phyloP scores from a whole-genome alignment of 495 filamentous ascomycete species.

The Penicillium macrosclerotiorum region DNA sequence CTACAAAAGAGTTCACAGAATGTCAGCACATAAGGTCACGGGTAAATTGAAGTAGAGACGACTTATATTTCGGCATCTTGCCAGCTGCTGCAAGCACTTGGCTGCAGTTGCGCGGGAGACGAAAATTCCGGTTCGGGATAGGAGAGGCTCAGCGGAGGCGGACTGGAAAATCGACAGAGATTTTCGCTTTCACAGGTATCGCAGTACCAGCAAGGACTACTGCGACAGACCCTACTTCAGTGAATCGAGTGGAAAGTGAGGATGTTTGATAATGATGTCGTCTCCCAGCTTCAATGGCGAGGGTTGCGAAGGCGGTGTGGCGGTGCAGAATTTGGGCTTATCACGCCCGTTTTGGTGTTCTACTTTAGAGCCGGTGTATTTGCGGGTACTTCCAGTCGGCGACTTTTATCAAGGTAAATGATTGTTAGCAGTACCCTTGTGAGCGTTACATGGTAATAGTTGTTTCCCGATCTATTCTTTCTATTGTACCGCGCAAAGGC shows the following conservation, averaged over 20 bases:
- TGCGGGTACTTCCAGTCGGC: no score
- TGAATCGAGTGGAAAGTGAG: neutral
- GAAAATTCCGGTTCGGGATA: slow-evolving; percentile 24
- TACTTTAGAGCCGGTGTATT: neutral
- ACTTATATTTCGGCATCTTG: slow-evolving; percentile 84
- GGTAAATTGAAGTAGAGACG: neutral
- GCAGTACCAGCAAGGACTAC: neutral
- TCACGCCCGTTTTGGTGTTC: neutral
- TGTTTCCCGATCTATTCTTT: no score
- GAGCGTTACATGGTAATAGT: no score
- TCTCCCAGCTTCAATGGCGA: slow-evolving; percentile 17
- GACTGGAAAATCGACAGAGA: no score
- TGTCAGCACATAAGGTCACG: slow-evolving; percentile 44
- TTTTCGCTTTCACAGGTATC: neutral
- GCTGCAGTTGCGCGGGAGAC: slow-evolving; percentile 19
- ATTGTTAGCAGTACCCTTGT: neutral
- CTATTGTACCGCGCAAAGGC: no score
- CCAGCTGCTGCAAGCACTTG: slow-evolving; percentile 18
- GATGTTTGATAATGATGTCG: slow-evolving; percentile 2
- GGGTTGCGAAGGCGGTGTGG: slow-evolving; percentile 15
- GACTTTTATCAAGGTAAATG: no score
- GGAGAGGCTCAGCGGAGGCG: slow-evolving; percentile 6
- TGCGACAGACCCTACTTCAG: slow-evolving; percentile 1
- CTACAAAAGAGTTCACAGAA: slow-evolving; percentile 66
- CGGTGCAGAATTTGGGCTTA: slow-evolving; percentile 19